A percentile compares a stretch with the other conserved stretches of the same genome.
phyloP scores from a whole-genome alignment of 2,329 filamentous ascomycete genomes.

The Exophiala oligosperma region DNA sequence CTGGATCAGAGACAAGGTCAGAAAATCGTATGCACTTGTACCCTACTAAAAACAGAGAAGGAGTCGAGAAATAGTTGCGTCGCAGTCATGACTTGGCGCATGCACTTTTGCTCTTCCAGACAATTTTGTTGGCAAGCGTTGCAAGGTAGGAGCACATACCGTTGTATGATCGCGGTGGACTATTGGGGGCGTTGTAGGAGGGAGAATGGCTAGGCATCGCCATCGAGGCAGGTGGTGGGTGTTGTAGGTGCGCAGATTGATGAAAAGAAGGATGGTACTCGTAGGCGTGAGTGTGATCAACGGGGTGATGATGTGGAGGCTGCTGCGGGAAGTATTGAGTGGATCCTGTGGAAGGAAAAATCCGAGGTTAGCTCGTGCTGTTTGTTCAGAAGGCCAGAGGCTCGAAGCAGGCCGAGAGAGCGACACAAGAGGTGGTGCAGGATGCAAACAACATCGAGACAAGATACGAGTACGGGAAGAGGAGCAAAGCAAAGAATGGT shows the following conservation, averaged over 20 bases:
- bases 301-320: conserved; percentile 18
- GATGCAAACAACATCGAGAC: neutral
- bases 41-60: neutral
- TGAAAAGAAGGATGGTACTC: neutral
- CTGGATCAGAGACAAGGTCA: conserved; percentile 15
- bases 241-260: neutral
- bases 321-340: conserved; percentile 12
- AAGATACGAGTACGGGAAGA: neutral
- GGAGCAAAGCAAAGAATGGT: neutral
- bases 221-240: conserved; percentile 17
- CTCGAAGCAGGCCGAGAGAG: neutral
- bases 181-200: conserved; percentile 24
- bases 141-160: conserved; percentile 14
- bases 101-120: neutral
- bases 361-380: conserved; percentile 9
- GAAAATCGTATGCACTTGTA: neutral
- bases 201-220: conserved; percentile 30
- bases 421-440: neutral
- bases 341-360: conserved; percentile 12
- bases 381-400: neutral
- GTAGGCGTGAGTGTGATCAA: conserved; percentile 15
- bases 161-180: conserved; percentile 24
- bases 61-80: neutral
- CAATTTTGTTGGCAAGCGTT: neutral
- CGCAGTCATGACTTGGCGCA: conserved; percentile 5